These are phyloP conservation scores for Podospora appendiculata DNA, from an alignment of 495 filamentous ascomycete species.

Conservation along the genomic window DNA sequence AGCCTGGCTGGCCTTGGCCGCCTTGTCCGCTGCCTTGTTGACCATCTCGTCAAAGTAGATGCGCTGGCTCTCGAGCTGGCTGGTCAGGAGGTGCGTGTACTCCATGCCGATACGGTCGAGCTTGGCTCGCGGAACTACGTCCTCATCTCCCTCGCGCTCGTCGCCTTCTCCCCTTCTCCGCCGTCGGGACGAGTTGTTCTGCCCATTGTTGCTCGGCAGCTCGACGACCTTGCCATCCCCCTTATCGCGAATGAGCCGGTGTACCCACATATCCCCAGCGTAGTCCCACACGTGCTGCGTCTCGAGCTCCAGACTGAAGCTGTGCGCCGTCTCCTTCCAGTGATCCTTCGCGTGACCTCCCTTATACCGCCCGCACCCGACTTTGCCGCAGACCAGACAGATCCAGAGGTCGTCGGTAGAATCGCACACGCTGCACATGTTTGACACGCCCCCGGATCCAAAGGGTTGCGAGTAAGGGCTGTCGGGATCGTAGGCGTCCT, in stretches of 20 bases:
- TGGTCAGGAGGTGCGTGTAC: constrained; percentile 87
- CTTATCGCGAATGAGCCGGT: constrained; percentile 88
- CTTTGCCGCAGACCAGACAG: constrained; percentile 85
- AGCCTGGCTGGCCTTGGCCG: constrained; percentile 58
- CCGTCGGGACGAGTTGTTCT: constrained; percentile 1
- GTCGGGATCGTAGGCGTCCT: constrained; percentile 22
- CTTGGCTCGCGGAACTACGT: constrained; percentile 82
- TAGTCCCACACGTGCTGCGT: constrained; percentile 99
- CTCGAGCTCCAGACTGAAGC: constrained; percentile 83
- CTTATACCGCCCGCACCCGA: constrained; percentile 92
- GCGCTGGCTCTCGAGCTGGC: constrained; percentile 85
- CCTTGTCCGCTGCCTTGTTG: constrained; percentile 86
- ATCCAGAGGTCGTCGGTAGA: constrained; percentile 82
- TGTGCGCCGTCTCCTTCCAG: constrained; percentile 82
- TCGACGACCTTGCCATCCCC: constrained; percentile 86
- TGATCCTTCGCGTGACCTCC: constrained; percentile 89
- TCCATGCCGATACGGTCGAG: constrained; percentile 87
- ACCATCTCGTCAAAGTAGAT: constrained; percentile 93
- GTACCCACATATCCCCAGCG: constrained; percentile 86
- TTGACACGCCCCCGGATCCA: constrained; percentile 34
- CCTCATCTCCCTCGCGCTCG: constrained; percentile 31
- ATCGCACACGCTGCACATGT: constrained; percentile 66
- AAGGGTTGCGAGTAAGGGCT: constrained; percentile 43
- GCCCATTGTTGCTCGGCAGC: constrained; percentile 44
- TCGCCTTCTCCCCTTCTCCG: constrained; percentile 1